These are phyloP conservation scores for Amyloporia xantha DNA, from an alignment of 768 basidiomycete species.

Conservation along the genomic window DNA sequence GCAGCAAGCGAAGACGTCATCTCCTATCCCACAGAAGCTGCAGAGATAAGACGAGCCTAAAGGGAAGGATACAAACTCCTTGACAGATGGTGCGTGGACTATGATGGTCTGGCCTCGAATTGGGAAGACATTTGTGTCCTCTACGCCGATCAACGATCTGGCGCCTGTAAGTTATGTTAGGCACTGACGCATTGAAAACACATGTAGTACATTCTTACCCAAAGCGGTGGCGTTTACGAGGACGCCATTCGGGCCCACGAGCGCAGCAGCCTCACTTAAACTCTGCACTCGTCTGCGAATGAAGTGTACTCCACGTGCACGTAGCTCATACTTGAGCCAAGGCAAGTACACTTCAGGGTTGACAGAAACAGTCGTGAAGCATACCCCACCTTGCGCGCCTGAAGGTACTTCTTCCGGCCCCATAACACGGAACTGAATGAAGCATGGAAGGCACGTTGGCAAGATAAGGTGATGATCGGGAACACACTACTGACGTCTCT, in stretches of 20 bases:
- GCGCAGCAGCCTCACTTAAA: constrained; percentile 39
- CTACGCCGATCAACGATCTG: constrained; percentile 69
- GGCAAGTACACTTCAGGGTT: constrained; percentile 46
- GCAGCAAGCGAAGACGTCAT: neutral
- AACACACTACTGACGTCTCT: constrained; percentile 27
- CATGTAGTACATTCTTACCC: constrained; percentile 27
- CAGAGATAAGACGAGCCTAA: constrained; percentile 15
- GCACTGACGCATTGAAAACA: neutral
- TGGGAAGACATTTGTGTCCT: constrained; percentile 69
- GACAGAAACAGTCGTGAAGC: constrained; percentile 41
- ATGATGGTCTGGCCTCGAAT: constrained; percentile 82
- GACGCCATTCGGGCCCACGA: constrained; percentile 30
- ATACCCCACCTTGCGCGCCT: constrained; percentile 30
- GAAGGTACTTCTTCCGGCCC: constrained; percentile 29
- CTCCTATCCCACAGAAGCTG: neutral
- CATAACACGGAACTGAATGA: constrained; percentile 27
- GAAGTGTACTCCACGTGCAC: constrained; percentile 36
- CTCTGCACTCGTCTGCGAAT: constrained; percentile 34
- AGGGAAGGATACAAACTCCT: constrained; percentile 25
- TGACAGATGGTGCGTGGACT: constrained; percentile 61
- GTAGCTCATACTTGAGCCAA: constrained; percentile 38
- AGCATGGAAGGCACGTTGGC: neutral
- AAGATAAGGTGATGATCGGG: neutral
- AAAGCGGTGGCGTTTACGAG: constrained; percentile 54
- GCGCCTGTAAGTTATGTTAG: constrained; percentile 38